Conservation (phyloP, 1,284 basidiomycete species). For the Pseudozyma sp. region DNA sequence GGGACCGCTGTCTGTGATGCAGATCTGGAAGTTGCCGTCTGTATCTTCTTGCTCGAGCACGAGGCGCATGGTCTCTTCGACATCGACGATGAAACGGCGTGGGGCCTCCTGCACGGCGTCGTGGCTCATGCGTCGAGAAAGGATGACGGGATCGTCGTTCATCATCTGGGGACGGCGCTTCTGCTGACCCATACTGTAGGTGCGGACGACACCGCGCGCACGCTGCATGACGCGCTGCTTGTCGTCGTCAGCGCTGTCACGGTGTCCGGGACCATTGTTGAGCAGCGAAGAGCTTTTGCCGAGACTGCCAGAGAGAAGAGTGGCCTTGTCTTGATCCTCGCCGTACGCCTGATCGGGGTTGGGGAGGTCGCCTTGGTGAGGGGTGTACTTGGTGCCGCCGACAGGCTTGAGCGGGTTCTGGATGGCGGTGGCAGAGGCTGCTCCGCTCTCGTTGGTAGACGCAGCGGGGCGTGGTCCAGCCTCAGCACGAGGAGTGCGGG, state of each 20-base stretch:
- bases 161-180: constrained; percentile 59
- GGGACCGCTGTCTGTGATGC: constrained; percentile 93
- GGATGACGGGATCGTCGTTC: constrained; percentile 65
- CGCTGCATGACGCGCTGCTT: constrained; percentile 43
- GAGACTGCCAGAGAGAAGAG: constrained; percentile 32
- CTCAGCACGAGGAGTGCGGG: constrained; percentile 34
- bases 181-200: constrained; percentile 66
- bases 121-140: constrained; percentile 65
- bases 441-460: not conserved
- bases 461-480: constrained; percentile 13
- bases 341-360: constrained; percentile 38
- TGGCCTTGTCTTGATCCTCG: constrained; percentile 45
- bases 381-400: constrained; percentile 33
- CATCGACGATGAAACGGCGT: constrained; percentile 85
- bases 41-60: constrained; percentile 98
- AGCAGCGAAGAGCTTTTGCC: constrained; percentile 20
- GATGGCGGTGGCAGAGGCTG: constrained; percentile 5
- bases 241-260: constrained; percentile 20
- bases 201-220: constrained; percentile 57
- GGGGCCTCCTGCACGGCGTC: constrained; percentile 70
- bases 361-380: constrained; percentile 33
- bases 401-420: constrained; percentile 14
- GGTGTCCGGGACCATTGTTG: constrained; percentile 9
- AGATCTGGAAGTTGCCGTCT: constrained; percentile 94
- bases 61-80: constrained; percentile 97